Evolutionary conservation across 148 eudicot species (phyloP).

Genomic region (Selenicereus undatus): DNA sequence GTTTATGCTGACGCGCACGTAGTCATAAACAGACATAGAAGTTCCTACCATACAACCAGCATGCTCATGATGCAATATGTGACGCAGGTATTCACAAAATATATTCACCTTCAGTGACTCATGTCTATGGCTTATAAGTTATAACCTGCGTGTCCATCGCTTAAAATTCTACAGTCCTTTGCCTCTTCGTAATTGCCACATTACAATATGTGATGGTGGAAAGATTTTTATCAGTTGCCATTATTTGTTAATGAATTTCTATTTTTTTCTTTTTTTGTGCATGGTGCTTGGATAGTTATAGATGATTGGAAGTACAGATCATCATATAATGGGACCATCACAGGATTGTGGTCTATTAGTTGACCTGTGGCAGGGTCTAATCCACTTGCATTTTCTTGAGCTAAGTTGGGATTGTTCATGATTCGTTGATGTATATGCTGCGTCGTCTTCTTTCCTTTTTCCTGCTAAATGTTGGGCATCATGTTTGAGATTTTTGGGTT

Average conservation of each 20-base stretch:
- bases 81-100: not conserved
- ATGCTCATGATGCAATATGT: not conserved
- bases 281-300: not conserved
- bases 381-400: not conserved
- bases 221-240: not conserved
- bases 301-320: not conserved
- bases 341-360: not conserved
- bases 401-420: not conserved
- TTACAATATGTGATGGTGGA: not conserved
- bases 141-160: not conserved
- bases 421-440: slow-evolving; percentile 7
- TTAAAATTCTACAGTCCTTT: not conserved
- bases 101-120: not conserved
- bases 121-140: not conserved
- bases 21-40: no score
- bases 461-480: not conserved
- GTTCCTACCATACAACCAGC: no score
- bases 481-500: not conserved
- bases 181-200: not conserved
- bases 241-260: not conserved
- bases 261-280: not conserved
- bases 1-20: no score
- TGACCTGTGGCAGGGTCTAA: not conserved
- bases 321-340: not conserved
- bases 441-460: not conserved